Percentiles rank a stretch among this genome's conserved stretches.
phyloP scores from a whole-genome alignment of 2,329 filamentous ascomycete genomes.

The Sporothrix brunneoviolacea region DNA sequence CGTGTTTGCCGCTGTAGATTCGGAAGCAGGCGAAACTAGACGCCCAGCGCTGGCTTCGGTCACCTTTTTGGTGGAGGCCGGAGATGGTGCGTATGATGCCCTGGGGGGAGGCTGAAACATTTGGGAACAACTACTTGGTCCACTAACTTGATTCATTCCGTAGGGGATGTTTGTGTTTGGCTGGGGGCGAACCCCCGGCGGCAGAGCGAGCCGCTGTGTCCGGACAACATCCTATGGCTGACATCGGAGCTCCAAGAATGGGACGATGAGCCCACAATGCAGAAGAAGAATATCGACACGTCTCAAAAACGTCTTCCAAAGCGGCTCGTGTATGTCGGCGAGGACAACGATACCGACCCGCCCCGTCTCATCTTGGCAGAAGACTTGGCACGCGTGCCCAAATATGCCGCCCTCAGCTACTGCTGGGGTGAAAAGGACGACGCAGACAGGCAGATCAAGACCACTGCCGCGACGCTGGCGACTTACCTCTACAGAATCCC shows the following conservation, averaged over 20 bases:
- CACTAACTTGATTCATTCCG: not conserved
- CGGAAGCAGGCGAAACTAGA: too few species aligned
- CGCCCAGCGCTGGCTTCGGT: not conserved
- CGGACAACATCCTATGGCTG: not conserved
- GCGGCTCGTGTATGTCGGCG: not conserved
- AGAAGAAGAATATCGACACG: not conserved
- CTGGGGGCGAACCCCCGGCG: not conserved
- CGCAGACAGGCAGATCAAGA: slow-evolving; percentile 10
- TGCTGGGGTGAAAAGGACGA: slow-evolving; percentile 14
- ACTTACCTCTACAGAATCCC: not conserved
- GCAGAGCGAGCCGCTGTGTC: not conserved
- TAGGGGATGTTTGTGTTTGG: not conserved
- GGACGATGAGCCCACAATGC: not conserved
- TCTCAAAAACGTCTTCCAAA: not conserved
- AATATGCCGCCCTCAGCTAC: slow-evolving; percentile 8
- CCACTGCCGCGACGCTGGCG: not conserved
- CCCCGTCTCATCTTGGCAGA: not conserved
- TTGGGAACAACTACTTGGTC: too few species aligned
- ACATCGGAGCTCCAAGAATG: not conserved
- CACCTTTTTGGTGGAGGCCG: not conserved
- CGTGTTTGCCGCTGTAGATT: too few species aligned
- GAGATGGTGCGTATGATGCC: not conserved
- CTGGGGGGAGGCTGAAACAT: too few species aligned
- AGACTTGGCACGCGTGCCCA: not conserved
- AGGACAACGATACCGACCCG: slow-evolving; percentile 13